Evolutionary conservation across 805 yeast genomes (phyloP).

Genomic region (Ogataea naganishii): DNA sequence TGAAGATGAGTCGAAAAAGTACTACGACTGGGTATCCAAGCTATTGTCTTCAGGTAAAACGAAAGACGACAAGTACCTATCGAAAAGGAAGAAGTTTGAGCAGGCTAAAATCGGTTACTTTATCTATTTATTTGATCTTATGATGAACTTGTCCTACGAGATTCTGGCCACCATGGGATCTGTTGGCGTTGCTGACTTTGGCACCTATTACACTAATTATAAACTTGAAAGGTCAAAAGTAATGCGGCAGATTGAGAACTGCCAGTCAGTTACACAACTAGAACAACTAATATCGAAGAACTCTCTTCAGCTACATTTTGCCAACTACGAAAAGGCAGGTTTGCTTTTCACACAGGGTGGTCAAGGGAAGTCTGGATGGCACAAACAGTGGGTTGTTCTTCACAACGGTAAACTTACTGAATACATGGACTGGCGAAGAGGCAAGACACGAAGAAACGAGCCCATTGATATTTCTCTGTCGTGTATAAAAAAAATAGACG

Average conservation of each 20-base stretch:
- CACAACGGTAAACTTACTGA: constrained; percentile 61
- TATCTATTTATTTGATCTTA: constrained; percentile 17
- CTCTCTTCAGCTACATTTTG: constrained; percentile 4
- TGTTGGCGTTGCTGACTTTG: constrained; percentile 6
- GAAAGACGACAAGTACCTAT: constrained; percentile 24
- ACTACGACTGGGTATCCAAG: constrained; percentile 27
- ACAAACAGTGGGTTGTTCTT: constrained; percentile 78
- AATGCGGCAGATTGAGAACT: constrained; percentile 9
- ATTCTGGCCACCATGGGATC: too few relatives aligned
- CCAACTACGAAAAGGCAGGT: constrained; percentile 27
- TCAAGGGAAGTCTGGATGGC: constrained; percentile 68
- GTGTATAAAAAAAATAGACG: constrained; percentile 39
- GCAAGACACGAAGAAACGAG: constrained; percentile 47
- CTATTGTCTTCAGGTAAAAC: constrained; percentile 24
- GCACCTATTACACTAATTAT: constrained; percentile 9
- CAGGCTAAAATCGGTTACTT: constrained; percentile 23
- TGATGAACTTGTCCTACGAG: neutral
- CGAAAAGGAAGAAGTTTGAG: constrained; percentile 21
- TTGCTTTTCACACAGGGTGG: constrained; percentile 52
- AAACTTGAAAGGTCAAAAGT: constrained; percentile 11
- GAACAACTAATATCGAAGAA: constrained; percentile 24
- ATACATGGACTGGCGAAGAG: constrained; percentile 74
- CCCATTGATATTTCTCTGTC: constrained; percentile 70
- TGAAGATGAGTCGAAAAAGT: constrained; percentile 28
- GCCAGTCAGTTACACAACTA: constrained; percentile 29